Conservation (phyloP, 176 grass and related monocot species). For the Ampelocalamus luodianensis region DNA sequence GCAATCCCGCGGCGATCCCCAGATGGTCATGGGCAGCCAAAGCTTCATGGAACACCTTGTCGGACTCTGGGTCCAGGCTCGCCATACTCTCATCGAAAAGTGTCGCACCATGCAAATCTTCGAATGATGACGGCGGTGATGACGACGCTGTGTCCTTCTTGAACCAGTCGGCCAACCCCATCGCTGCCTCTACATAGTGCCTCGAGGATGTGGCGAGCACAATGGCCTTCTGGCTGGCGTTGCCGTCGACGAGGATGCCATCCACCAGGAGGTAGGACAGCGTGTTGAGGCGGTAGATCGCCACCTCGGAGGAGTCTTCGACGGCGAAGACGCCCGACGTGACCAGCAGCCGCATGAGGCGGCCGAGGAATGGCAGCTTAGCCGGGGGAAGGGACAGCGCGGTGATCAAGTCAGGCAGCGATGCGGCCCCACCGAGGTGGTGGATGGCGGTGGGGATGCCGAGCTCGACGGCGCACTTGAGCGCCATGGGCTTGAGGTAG, state of each 20-base stretch:
- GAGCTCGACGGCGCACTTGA: conserved; percentile 56
- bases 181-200: background rate
- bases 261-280: conserved; percentile 8
- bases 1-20: background rate
- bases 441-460: conserved; percentile 46
- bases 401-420: conserved; percentile 18
- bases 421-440: background rate
- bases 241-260: background rate
- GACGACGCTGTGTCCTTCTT: background rate
- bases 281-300: conserved; percentile 33
- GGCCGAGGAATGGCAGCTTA: conserved; percentile 35
- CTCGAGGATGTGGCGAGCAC: background rate
- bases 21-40: background rate
- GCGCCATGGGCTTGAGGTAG: conserved; percentile 27
- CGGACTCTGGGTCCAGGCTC: background rate
- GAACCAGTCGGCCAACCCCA: conserved; percentile 48
- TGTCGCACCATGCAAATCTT: background rate
- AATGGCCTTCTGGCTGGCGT: background rate
- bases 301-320: no score
- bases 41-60: background rate
- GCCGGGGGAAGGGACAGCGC: conserved; percentile 11
- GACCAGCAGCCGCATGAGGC: conserved; percentile 51
- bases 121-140: background rate
- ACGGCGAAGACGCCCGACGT: conserved; percentile 26
- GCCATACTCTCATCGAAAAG: background rate